Evolutionary conservation across 2,329 filamentous ascomycete species (phyloP).

Genomic region (Pseudogymnoascus sp.): DNA sequence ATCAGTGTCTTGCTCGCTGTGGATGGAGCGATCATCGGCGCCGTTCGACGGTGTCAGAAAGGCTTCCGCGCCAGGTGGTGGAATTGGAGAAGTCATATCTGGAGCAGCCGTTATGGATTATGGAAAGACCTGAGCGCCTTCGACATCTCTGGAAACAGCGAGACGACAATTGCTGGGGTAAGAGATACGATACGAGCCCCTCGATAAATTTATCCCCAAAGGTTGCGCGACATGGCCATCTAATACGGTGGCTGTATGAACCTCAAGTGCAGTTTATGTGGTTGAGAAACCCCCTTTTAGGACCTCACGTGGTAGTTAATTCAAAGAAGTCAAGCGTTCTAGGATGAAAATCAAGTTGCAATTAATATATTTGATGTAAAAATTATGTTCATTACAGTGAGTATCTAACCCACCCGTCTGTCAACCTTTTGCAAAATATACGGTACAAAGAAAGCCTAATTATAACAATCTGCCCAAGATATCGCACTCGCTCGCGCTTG

Average conservation of each 20-base stretch:
- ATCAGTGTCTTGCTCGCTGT: slow-evolving; percentile 65
- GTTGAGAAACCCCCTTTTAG: neutral
- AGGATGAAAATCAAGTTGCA: neutral
- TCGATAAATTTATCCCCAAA: slow-evolving; percentile 6
- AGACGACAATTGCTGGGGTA: neutral
- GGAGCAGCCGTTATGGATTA: neutral
- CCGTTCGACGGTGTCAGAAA: neutral
- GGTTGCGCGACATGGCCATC: neutral
- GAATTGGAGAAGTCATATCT: neutral
- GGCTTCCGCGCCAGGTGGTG: neutral
- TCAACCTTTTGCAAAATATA: slow-evolving; percentile 3
- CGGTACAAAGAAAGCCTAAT: slow-evolving; percentile 4
- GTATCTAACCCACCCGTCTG: slow-evolving; percentile 5
- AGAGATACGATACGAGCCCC: neutral
- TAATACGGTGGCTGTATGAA: neutral
- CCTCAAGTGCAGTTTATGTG: neutral
- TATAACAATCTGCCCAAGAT: slow-evolving; percentile 6
- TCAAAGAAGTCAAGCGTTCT: too few relatives aligned
- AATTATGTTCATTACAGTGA: slow-evolving; percentile 7
- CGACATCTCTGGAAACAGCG: neutral
- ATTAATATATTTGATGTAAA: neutral
- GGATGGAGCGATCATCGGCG: slow-evolving; percentile 18
- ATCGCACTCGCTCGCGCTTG: slow-evolving; percentile 1
- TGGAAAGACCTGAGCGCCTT: neutral
- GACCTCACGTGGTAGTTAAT: too few relatives aligned